Percentiles rank a stretch among this genome's conserved stretches.
These are phyloP conservation scores for Vitis rupestris DNA, from an alignment of 164 flowering plant species.

Conservation along the genomic window DNA sequence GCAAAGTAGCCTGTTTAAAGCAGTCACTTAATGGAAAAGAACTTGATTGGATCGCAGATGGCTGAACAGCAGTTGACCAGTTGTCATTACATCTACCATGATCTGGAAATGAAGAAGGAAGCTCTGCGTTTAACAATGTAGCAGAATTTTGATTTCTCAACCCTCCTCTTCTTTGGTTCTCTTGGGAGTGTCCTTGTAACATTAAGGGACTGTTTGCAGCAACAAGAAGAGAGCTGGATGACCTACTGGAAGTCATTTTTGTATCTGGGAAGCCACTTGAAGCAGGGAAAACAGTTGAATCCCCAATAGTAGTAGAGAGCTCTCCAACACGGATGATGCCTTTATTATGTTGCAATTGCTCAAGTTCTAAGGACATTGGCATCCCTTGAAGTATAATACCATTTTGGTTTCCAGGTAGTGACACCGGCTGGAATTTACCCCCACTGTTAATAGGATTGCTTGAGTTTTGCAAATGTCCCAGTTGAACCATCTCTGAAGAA, in stretches of 20 bases:
- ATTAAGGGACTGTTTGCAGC: slow-evolving; percentile 34
- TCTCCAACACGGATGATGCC: slow-evolving; percentile 21
- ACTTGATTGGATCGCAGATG: slow-evolving; percentile 33
- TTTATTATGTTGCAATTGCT: slow-evolving; percentile 42
- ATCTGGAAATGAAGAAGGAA: slow-evolving; percentile 41
- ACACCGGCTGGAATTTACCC: slow-evolving; percentile 34
- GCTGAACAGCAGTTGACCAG: slow-evolving; percentile 49
- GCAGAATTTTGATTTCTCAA: slow-evolving; percentile 36
- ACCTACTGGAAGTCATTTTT: slow-evolving; percentile 24
- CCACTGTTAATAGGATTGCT: slow-evolving; percentile 23
- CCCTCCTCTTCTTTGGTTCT: slow-evolving; percentile 14
- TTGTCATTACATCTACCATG: slow-evolving; percentile 34
- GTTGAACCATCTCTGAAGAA: slow-evolving; percentile 28
- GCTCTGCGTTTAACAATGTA: slow-evolving; percentile 22
- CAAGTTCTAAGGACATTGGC: slow-evolving; percentile 52
- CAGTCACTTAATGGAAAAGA: slow-evolving; percentile 26
- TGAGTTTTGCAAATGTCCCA: slow-evolving; percentile 19
- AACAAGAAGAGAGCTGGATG: slow-evolving; percentile 31
- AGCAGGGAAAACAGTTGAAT: slow-evolving; percentile 25
- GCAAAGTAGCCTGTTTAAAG: slow-evolving; percentile 24
- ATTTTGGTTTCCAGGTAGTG: slow-evolving; percentile 42
- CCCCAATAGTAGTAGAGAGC: slow-evolving; percentile 26
- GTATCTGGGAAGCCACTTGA: slow-evolving; percentile 33
- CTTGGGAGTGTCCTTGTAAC: slow-evolving; percentile 40
- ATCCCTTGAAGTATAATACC: slow-evolving; percentile 54